Conservation (phyloP, 768 basidiomycete genomes). For the Harrya chromipes region DNA sequence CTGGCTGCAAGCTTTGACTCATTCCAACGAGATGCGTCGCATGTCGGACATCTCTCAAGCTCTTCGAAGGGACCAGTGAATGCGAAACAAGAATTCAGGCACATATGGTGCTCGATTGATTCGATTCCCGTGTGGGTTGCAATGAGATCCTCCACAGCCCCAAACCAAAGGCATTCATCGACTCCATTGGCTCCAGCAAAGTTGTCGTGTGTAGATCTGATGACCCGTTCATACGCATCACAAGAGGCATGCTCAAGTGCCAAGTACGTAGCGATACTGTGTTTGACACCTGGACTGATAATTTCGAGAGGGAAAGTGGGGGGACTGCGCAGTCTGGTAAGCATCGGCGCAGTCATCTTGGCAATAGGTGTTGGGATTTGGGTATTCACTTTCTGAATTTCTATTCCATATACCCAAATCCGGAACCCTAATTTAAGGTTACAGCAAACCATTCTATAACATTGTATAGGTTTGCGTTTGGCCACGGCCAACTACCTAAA, state of each 20-base stretch:
- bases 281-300: neutral
- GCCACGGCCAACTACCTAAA: too few relatives aligned
- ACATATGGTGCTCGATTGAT: neutral
- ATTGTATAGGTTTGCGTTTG: too few relatives aligned
- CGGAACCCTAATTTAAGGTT: too few relatives aligned
- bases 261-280: neutral
- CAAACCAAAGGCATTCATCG: neutral
- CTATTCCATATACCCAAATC: too few relatives aligned
- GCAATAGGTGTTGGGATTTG: too few relatives aligned
- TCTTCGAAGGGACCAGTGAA: neutral
- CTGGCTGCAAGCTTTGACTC: too few relatives aligned
- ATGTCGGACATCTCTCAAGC: neutral
- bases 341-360: neutral
- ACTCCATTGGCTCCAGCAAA: neutral
- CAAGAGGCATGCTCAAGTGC: neutral
- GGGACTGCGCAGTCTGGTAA: neutral
- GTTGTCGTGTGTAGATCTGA: neutral
- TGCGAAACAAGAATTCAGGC: neutral
- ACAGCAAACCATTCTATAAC: too few relatives aligned
- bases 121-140: neutral
- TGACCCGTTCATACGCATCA: neutral
- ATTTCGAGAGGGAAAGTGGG: neutral
- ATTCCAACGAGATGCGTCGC: neutral
- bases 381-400: too few relatives aligned
- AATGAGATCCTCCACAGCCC: neutral